phyloP scores from a whole-genome alignment of 768 basidiomycete genomes.

The Termitomyces sp. region DNA sequence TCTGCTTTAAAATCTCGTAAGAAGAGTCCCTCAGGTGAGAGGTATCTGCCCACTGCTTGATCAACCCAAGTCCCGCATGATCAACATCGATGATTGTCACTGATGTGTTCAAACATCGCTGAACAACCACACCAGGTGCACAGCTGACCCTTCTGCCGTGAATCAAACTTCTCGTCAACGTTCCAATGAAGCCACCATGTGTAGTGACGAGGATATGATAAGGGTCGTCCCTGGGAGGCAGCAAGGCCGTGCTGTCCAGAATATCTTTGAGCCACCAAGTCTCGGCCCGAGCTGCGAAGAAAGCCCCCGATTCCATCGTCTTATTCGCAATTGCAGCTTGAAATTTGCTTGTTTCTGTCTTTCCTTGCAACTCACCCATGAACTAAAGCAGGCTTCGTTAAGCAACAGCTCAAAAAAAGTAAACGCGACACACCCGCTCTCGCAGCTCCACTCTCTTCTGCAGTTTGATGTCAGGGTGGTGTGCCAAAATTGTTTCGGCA shows the following conservation, averaged over 20 bases:
- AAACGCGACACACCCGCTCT: conserved; percentile 51
- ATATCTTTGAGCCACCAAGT: conserved; percentile 61
- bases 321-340: conserved; percentile 19
- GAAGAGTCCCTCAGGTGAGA: conserved; percentile 42
- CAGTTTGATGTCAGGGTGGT: conserved; percentile 46
- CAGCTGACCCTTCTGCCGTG: conserved; percentile 33
- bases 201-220: conserved; percentile 54
- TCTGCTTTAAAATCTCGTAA: conserved; percentile 33
- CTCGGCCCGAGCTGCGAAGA: conserved; percentile 45
- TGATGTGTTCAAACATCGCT: conserved; percentile 47
- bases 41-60: conserved; percentile 53
- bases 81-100: conserved; percentile 59
- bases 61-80: conserved; percentile 28
- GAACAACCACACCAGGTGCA: conserved; percentile 30
- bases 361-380: conserved; percentile 49
- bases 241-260: conserved; percentile 20
- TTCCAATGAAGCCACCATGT: conserved; percentile 63
- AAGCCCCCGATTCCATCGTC: conserved; percentile 34
- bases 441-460: conserved; percentile 45
- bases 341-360: conserved; percentile 10
- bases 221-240: conserved; percentile 21
- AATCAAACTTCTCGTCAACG: conserved; percentile 47
- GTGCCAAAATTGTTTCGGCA: conserved; percentile 54
- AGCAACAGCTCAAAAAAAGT: not conserved
- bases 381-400: conserved; percentile 9